Evolutionary conservation across 2,329 filamentous ascomycete genomes (phyloP), one percentile per base, ranked within the genome.

Genomic region (Aspergillus pseudoviridinutans): DNA sequence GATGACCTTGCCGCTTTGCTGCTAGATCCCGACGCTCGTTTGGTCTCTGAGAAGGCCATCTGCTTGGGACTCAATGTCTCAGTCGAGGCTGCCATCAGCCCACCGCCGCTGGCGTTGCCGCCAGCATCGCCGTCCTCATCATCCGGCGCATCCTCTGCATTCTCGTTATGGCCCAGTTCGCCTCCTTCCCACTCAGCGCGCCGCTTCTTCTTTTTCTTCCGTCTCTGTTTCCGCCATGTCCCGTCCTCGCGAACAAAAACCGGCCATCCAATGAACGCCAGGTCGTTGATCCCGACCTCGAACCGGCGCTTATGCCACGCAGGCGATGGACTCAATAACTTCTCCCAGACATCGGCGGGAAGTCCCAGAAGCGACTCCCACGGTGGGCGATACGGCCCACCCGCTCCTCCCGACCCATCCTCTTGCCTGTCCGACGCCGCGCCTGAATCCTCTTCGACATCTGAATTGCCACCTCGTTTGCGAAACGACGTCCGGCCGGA

Each of bases 261-360:
- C 4, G 92, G 92, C 73, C 91, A 91, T 0, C 91, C 91, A 20
- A 95, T 80, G 68, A 91, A 94, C 57, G 87, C 86, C 44, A 93
- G 78, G 49, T 91, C 88, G 66, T 95, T 90, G 8, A 96, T 79
- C 0, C 87, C 89, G 58, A 96, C 80, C 71, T 96, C 90, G 68
- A 96, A 96, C 25, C 87, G 84, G 64, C 83, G 85, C 77, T 93
- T 95, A 76, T 94, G 88, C 72, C 90, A 91, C 8, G 87, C 84
- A 12, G 85, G 81, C 8, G 85, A 85, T 0, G 92, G 91, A 1
- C 89, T 91, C 55, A 96, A 73, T 51, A 96, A 82, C 62, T 88
- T 91, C 66, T 91, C 90, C 59, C 96, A 83, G 49, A 91, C 89
- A 60, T 87, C 85, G n/a, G 87, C 87, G 2, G 85, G 84, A 57